Evolutionary conservation across 495 filamentous ascomycete genomes (phyloP).

Genomic region (Xanthoparmelia taractica): DNA sequence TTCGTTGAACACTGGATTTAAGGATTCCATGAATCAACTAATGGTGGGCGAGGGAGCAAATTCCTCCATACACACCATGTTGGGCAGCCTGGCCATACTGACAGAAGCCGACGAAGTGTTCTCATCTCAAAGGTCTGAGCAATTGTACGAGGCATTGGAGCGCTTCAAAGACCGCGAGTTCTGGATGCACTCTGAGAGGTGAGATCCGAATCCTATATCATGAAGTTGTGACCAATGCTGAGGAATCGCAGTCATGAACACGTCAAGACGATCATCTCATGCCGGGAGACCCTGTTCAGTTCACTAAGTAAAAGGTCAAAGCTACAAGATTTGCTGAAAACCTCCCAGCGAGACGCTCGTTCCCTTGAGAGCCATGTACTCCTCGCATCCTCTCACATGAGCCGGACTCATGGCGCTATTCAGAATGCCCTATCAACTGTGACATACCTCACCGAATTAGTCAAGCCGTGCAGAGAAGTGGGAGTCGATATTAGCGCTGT

Average conservation of each 20-base stretch:
- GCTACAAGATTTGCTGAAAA: slow-evolving; percentile 50
- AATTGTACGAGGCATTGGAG: slow-evolving; percentile 54
- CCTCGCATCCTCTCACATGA: slow-evolving; percentile 63
- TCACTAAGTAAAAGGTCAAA: slow-evolving; percentile 60
- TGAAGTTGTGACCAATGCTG: slow-evolving; percentile 18
- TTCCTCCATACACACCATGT: slow-evolving; percentile 51
- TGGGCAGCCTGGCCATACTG: slow-evolving; percentile 68
- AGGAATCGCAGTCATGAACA: slow-evolving; percentile 59
- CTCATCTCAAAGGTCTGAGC: slow-evolving; percentile 45
- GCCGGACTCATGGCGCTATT: slow-evolving; percentile 65
- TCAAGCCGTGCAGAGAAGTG: slow-evolving; percentile 54
- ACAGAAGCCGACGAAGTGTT: slow-evolving; percentile 76
- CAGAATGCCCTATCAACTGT: slow-evolving; percentile 81
- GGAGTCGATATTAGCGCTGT: slow-evolving; percentile 70
- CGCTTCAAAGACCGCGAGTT: slow-evolving; percentile 55
- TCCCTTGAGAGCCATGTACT: slow-evolving; percentile 65
- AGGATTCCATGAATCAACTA: slow-evolving; percentile 53
- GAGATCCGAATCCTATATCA: slow-evolving; percentile 25
- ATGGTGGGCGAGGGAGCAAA: slow-evolving; percentile 48
- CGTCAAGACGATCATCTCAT: slow-evolving; percentile 71
- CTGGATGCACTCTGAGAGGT: slow-evolving; percentile 78
- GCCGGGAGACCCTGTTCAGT: slow-evolving; percentile 73
- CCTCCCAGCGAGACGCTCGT: slow-evolving; percentile 54
- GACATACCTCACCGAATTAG: slow-evolving; percentile 68
- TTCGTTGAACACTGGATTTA: slow-evolving; percentile 57